These are phyloP conservation scores for Lavandula angustifolia DNA, from an alignment of 257 asterid genomes.

Conservation along the genomic window DNA sequence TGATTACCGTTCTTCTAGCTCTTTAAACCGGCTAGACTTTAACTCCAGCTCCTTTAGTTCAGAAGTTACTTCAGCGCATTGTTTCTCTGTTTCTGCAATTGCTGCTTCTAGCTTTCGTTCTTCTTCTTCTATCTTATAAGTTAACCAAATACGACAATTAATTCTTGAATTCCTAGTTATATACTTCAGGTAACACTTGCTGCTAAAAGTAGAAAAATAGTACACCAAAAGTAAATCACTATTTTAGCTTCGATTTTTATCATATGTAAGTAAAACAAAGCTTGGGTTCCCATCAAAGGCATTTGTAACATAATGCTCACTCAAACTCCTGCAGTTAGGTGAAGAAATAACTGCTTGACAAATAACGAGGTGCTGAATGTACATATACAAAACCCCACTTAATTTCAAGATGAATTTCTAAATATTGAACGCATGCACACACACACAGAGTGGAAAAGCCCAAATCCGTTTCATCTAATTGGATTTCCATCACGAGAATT, in stretches of 20 bases:
- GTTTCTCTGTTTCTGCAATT: constrained; percentile 92
- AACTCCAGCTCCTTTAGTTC: constrained; percentile 85
- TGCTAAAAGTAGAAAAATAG: constrained; percentile 17
- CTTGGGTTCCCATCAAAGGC: constrained; percentile 26
- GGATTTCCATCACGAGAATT: background rate
- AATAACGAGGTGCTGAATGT: constrained; percentile 16
- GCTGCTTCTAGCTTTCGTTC: constrained; percentile 96
- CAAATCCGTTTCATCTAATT: background rate
- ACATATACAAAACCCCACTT: background rate
- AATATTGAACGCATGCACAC: background rate
- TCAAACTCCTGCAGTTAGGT: constrained; percentile 13
- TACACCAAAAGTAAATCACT: constrained; percentile 1
- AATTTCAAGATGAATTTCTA: background rate
- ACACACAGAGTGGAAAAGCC: background rate
- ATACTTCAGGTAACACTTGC: constrained; percentile 24
- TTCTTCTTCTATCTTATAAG: constrained; percentile 86
- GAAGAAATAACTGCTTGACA: constrained; percentile 2
- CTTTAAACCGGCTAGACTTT: constrained; percentile 88
- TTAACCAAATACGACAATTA: constrained; percentile 32
- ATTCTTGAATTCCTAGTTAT: constrained; percentile 9
- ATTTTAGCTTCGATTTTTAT: constrained; percentile 14
- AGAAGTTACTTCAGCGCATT: constrained; percentile 73
- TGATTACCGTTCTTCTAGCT: constrained; percentile 89
- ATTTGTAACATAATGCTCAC: constrained; percentile 4
- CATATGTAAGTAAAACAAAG: constrained; percentile 1